A percentile compares a stretch with the other conserved stretches of the same genome.
Evolutionary conservation across 2,329 filamentous ascomycete genomes (phyloP).

Genomic region (Colletotrichum sp.): DNA sequence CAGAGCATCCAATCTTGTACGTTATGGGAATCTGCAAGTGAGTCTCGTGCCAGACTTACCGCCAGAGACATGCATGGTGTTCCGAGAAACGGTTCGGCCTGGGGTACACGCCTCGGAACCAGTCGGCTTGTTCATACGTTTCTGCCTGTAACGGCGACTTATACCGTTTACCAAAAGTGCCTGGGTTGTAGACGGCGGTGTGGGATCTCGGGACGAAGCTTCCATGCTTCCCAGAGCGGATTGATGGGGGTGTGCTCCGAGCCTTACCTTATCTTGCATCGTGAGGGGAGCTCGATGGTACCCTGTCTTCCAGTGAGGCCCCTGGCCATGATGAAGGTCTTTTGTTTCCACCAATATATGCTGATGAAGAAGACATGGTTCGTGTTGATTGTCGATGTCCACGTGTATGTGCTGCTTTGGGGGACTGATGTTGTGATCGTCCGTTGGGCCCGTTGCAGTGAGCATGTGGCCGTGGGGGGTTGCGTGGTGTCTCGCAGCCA

Average conservation of each 20-base stretch:
- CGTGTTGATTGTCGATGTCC: not conserved
- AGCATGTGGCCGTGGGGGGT: not conserved
- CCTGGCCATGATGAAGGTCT: not conserved
- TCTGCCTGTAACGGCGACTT: not conserved
- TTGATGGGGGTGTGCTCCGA: slow-evolving; percentile 1
- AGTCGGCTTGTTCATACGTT: not conserved
- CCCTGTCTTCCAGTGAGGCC: not conserved
- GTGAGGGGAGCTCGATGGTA: not conserved
- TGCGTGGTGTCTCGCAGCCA: not conserved
- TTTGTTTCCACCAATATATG: slow-evolving; percentile 3
- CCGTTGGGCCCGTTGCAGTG: not conserved
- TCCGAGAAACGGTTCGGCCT: not conserved
- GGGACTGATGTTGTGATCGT: not conserved
- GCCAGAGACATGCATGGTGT: not conserved
- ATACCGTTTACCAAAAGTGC: not conserved
- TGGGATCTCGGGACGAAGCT: slow-evolving; percentile 12
- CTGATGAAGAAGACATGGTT: not conserved
- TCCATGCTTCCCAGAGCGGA: slow-evolving; percentile 19
- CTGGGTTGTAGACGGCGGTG: not conserved
- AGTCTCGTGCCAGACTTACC: not conserved
- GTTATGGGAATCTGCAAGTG: not conserved
- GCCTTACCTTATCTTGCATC: slow-evolving; percentile 9
- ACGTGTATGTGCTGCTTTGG: not conserved
- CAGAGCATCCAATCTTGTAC: not conserved
- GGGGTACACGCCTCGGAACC: not conserved